Evolutionary conservation across 345 rosid species (phyloP).

Genomic region (Eucalyptus shirleyi): DNA sequence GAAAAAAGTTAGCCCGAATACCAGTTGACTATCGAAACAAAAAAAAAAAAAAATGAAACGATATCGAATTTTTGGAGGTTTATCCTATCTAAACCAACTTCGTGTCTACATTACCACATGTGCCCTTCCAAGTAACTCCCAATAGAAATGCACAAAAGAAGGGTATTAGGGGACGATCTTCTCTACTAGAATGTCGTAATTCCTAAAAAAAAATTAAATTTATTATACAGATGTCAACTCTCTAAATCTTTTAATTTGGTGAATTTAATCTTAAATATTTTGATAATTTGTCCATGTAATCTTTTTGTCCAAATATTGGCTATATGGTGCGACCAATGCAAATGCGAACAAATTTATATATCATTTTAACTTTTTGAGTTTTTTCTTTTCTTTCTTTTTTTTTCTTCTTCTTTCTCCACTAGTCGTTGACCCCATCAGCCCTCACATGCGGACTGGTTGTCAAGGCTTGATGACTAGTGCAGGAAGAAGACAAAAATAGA

Average conservation of each 20-base stretch:
- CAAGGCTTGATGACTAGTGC: accelerated
- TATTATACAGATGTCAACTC: accelerated
- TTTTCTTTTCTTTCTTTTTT: accelerated
- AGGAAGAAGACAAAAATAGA: background rate
- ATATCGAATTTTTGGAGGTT: accelerated
- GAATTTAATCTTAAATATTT: accelerated
- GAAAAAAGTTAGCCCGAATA: background rate
- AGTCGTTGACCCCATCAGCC: accelerated
- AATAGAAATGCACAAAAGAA: background rate
- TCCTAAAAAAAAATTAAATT: no score
- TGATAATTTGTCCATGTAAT: background rate
- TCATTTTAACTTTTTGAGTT: background rate
- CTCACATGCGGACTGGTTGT: accelerated
- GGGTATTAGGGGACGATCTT: background rate
- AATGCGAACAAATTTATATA: background rate
- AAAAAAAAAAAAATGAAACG: background rate
- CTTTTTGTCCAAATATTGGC: accelerated
- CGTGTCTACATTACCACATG: background rate
- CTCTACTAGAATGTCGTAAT: accelerated
- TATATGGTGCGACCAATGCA: accelerated
- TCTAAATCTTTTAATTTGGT: accelerated
- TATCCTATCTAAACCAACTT: background rate
- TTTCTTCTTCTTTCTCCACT: accelerated
- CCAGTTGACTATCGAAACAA: accelerated
- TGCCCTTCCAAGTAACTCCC: background rate